Percentiles rank a stretch among this genome's conserved stretches.
Evolutionary conservation across 345 rosid genomes (phyloP).

Genomic region (Mallotus nudiflorus): DNA sequence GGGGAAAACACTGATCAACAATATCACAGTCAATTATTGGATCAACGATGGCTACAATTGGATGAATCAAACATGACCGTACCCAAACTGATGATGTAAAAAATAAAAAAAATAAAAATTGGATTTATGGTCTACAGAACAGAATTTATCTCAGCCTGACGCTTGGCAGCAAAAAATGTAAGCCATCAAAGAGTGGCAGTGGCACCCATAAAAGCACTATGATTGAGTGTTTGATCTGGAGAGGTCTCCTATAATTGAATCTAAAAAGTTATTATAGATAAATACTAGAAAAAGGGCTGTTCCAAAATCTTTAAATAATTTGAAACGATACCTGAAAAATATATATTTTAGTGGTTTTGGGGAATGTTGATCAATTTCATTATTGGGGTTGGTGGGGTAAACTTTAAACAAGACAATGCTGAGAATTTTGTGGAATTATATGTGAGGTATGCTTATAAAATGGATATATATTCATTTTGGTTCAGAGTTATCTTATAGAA

Average conservation of each 20-base stretch:
- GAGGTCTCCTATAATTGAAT: conserved; percentile 12
- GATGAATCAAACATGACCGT: background rate
- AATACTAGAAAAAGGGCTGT: background rate
- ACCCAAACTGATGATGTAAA: background rate
- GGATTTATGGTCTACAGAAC: background rate
- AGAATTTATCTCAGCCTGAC: background rate
- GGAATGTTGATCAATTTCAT: background rate
- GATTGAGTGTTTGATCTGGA: conserved; percentile 7
- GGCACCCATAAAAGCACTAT: background rate
- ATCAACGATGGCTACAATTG: background rate
- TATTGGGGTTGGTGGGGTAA: conserved; percentile 5
- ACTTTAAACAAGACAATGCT: no score
- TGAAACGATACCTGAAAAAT: no score
- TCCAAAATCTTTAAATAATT: background rate
- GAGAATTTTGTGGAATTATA: no score
- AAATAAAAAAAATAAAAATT: background rate
- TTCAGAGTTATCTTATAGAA: no score
- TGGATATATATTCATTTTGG: no score
- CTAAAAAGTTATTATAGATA: background rate
- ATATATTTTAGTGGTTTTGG: no score
- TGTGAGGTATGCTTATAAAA: no score
- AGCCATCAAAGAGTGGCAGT: background rate
- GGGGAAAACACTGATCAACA: background rate
- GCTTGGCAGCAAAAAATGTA: background rate
- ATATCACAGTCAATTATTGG: background rate